A percentile compares a stretch with the other conserved stretches of the same genome.
Conservation (phyloP, 441 rosid genomes). For the Viola pubescens region DNA sequence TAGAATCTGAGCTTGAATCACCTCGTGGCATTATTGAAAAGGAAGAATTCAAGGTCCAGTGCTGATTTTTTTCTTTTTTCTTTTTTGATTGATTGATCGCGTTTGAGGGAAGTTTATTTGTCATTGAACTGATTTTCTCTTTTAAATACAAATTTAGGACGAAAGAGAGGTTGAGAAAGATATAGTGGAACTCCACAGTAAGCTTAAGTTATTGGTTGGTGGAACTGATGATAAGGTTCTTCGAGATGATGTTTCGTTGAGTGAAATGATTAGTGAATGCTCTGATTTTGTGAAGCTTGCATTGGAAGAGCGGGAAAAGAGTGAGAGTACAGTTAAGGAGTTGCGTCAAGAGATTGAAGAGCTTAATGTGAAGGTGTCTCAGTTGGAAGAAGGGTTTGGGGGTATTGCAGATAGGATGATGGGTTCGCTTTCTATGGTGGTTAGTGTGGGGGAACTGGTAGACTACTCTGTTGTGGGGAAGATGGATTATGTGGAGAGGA, state of each 20-base stretch:
- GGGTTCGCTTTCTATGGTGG: constrained; percentile 45
- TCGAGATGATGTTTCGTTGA: constrained; percentile 10
- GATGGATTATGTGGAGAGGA: constrained; percentile 50
- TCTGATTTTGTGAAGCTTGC: constrained; percentile 35
- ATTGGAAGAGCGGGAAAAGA: constrained; percentile 34
- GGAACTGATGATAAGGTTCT: constrained; percentile 8
- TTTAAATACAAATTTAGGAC: constrained; percentile 29
- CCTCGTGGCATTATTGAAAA: constrained; percentile 11
- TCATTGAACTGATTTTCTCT: constrained; percentile 4
- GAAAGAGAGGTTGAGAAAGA: constrained; percentile 46
- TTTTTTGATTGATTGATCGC: constrained; percentile 3
- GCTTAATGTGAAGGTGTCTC: constrained; percentile 39
- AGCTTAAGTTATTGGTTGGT: constrained; percentile 36
- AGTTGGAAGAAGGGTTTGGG: constrained; percentile 34
- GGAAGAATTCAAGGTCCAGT: constrained; percentile 36
- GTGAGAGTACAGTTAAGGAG: constrained; percentile 36
- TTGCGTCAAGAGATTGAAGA: constrained; percentile 51
- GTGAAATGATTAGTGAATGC: constrained; percentile 37
- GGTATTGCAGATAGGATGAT: constrained; percentile 51
- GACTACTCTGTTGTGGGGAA: constrained; percentile 50
- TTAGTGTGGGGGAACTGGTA: constrained; percentile 49
- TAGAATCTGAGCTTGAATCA: constrained; percentile 24
- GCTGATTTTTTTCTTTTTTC: background rate
- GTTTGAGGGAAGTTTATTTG: background rate
- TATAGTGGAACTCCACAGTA: constrained; percentile 31